Conservation (phyloP, 2,329 filamentous ascomycete species). For the Epichloe glyceriae region DNA sequence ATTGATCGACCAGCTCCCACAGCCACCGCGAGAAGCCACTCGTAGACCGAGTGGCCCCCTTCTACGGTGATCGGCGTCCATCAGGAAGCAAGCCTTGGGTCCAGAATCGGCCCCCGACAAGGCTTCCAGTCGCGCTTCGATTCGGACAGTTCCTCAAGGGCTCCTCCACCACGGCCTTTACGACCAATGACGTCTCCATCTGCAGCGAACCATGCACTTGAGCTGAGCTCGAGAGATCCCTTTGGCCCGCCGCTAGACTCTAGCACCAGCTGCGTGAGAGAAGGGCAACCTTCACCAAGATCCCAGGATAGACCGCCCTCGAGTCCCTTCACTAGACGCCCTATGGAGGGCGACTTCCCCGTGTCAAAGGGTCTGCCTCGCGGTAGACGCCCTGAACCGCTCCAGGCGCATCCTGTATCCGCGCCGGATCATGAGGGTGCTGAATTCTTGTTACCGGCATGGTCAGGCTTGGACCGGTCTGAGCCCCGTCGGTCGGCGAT, state of each 20-base stretch:
- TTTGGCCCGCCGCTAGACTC: conserved; percentile 10
- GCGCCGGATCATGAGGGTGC: not conserved
- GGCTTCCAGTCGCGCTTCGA: conserved; percentile 15
- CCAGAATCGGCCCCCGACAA: not conserved
- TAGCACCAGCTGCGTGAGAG: conserved; percentile 5
- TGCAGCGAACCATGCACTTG: conserved; percentile 7
- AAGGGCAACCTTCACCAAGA: conserved; percentile 3
- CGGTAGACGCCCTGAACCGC: conserved; percentile 16
- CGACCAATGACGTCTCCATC: conserved; percentile 12
- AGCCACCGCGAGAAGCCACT: not conserved
- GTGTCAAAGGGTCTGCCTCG: conserved; percentile 22
- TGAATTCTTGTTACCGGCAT: not conserved
- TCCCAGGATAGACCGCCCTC: conserved; percentile 6
- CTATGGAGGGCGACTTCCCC: conserved; percentile 22
- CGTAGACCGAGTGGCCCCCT: not conserved
- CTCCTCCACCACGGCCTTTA: conserved; percentile 11
- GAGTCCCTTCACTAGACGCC: conserved; percentile 17
- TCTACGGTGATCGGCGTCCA: conserved; percentile 2
- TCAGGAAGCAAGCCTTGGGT: not conserved
- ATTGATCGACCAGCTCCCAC: conserved; percentile 3
- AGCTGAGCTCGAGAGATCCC: conserved; percentile 10
- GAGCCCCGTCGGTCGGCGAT: conserved; percentile 22
- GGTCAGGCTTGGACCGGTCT: conserved; percentile 14
- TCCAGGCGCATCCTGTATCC: conserved; percentile 1
- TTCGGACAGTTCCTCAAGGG: conserved; percentile 10